Conservation (phyloP, 2,329 filamentous ascomycete species). For the Cadophora sp. region DNA sequence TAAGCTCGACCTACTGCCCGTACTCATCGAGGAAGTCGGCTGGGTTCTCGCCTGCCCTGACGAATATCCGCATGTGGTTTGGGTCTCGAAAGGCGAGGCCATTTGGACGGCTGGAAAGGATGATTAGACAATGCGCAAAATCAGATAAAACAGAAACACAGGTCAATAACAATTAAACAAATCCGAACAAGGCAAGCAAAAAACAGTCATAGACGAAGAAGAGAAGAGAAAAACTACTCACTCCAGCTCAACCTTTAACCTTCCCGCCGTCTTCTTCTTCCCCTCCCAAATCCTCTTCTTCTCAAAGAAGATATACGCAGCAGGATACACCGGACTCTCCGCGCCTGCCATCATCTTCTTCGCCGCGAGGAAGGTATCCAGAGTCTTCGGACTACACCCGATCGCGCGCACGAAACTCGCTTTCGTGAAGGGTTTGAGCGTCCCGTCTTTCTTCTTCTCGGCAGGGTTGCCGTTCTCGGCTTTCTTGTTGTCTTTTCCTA, state of each 20-base stretch:
- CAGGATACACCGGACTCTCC: slow-evolving; percentile 29
- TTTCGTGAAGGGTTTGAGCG: slow-evolving; percentile 29
- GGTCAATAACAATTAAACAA: not conserved
- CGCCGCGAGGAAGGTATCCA: slow-evolving; percentile 25
- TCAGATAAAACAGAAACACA: not conserved
- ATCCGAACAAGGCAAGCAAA: not conserved
- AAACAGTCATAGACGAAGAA: not conserved
- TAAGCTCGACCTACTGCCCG: no score
- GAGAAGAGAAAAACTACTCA: slow-evolving; percentile 20
- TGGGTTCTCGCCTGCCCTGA: slow-evolving; percentile 14
- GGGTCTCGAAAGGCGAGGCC: slow-evolving; percentile 20
- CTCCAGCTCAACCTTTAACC: slow-evolving; percentile 26
- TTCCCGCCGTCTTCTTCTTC: slow-evolving; percentile 26
- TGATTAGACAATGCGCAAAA: not conserved
- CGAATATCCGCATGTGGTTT: slow-evolving; percentile 17
- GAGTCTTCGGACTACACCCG: not conserved
- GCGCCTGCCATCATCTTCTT: slow-evolving; percentile 33
- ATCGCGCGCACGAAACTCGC: slow-evolving; percentile 24
- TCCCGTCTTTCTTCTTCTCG: slow-evolving; percentile 29
- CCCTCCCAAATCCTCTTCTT: slow-evolving; percentile 32
- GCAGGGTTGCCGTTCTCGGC: slow-evolving; percentile 26
- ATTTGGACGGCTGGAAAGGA: slow-evolving; percentile 14
- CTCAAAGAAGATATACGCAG: slow-evolving; percentile 32
- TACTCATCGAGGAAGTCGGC: slow-evolving; percentile 9
- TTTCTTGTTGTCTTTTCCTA: slow-evolving; percentile 29